Evolutionary conservation across 768 basidiomycete genomes (phyloP), one percentile per base, ranked within the genome.

Genomic region (Pulveroboletus sp.): DNA sequence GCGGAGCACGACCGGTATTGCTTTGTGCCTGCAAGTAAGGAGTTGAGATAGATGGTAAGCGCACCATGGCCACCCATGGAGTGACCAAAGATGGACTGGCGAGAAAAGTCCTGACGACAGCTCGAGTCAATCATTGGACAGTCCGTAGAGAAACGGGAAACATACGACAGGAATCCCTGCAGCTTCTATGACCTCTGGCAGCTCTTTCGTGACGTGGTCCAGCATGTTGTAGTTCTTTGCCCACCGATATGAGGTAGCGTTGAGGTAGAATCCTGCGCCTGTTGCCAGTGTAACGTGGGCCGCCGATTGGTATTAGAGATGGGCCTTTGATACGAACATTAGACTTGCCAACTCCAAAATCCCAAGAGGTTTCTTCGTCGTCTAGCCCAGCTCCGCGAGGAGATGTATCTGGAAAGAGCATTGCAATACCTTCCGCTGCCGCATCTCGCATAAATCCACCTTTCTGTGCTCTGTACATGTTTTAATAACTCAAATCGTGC

Each of bases 51-150:
- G 33, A 97, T 70, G 14, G 88, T 87, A 23, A 99, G 77, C 12
- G 97, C 93, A 8, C 97, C 97, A 63, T 97, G 94, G 2, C 97
- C 97, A 49, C 90, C 92, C 97, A 98, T 99, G 38, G 90, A 93
- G 69, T 99, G 97, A 10, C 97, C 97, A 62, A 92, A 88, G 60
- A 98, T 85, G 19, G 92, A 93, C 63, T 90, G 84, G 43, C 88
- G 82, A 27, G 73, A 76, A 56, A 85, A 77, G 72, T 98, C 92
- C 91, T 94, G 58, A 21, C 5, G 7, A 29, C n/a, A 25, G 35
- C 19, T 20, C 25, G 6, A 31, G 34, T 54, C 34, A 47, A 12
- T 29, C 48, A 16, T 38, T 19, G 13, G 33, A 43, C 23, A 20
- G 25, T 11, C 21, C 39, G 43, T 49, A 39, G 25, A n/a, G 19